phyloP scores from a whole-genome alignment of 352 stramenopile species.

The Pythium rhizo-oryzae region DNA sequence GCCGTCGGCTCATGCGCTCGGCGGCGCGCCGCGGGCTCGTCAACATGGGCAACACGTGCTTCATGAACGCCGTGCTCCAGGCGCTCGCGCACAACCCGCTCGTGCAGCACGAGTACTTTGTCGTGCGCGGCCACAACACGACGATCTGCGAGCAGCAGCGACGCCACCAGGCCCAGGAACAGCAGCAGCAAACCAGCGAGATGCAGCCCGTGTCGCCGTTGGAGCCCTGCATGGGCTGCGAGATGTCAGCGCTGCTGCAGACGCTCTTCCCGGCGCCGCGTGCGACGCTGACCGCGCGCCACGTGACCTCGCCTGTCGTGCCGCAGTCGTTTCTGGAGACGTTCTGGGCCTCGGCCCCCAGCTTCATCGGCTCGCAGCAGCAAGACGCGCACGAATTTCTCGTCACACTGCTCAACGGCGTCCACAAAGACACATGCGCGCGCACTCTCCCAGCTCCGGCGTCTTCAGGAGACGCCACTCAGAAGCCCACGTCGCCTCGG shows the following conservation, averaged over 20 bases:
- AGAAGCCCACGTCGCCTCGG: conserved; percentile 40
- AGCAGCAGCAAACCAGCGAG: background rate
- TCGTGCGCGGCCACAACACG: conserved; percentile 59
- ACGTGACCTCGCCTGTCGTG: conserved; percentile 50
- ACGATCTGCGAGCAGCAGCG: conserved; percentile 64
- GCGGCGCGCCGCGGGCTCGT: conserved; percentile 54
- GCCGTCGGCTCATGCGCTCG: conserved; percentile 28
- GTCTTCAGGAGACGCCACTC: background rate
- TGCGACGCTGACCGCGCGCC: conserved; percentile 22
- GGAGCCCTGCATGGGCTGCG: conserved; percentile 55
- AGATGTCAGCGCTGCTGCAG: conserved; percentile 40
- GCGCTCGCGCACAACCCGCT: conserved; percentile 70
- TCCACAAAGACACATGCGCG: conserved; percentile 64
- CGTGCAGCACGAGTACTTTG: conserved; percentile 73
- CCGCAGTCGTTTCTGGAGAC: conserved; percentile 64
- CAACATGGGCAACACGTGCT: conserved; percentile 89
- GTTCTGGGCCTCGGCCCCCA: conserved; percentile 55
- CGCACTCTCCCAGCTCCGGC: conserved; percentile 13
- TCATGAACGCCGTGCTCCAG: conserved; percentile 83
- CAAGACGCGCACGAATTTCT: conserved; percentile 83
- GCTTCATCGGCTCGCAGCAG: conserved; percentile 62
- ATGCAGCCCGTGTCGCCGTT: background rate
- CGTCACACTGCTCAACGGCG: conserved; percentile 56
- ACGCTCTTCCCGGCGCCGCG: conserved; percentile 33
- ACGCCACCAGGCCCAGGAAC: conserved; percentile 28